Conservation (phyloP, 179 eudicot species). For the Silene vulgaris region DNA sequence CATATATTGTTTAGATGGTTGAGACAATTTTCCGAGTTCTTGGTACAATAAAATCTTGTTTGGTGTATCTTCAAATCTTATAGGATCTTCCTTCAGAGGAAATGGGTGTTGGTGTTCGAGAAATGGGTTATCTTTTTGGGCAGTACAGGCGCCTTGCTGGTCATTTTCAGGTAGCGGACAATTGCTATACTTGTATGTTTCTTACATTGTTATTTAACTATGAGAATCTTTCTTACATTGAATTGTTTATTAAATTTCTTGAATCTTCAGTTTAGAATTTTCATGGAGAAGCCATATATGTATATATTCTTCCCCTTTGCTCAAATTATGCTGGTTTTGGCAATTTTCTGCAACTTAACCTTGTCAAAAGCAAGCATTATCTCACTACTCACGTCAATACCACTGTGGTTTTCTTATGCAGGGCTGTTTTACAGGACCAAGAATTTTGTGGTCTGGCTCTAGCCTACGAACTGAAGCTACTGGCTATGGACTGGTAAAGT, state of each 20-base stretch:
- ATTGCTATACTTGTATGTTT: background rate
- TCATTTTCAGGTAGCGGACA: constrained; percentile 66
- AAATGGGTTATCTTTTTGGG: constrained; percentile 96
- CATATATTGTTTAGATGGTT: background rate
- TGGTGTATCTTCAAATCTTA: constrained; percentile 14
- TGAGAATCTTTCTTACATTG: background rate
- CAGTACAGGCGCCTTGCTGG: constrained; percentile 93
- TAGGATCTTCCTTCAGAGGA: constrained; percentile 99
- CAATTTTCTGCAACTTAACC: background rate
- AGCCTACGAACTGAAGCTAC: constrained; percentile 95
- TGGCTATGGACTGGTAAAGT: constrained; percentile 85
- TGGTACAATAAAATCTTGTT: background rate
- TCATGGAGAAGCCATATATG: background rate
- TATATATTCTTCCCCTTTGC: background rate
- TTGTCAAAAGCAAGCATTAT: constrained; percentile 8
- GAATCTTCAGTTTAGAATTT: background rate
- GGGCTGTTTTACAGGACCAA: constrained; percentile 97
- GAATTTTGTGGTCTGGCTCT: constrained; percentile 89
- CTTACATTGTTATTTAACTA: background rate
- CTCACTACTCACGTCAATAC: constrained; percentile 6
- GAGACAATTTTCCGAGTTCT: background rate
- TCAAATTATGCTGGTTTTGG: background rate
- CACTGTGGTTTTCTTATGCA: constrained; percentile 37
- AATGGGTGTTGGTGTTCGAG: constrained; percentile 95
- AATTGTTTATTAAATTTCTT: background rate